Conservation (phyloP, 2,329 filamentous ascomycete genomes). For the Colletotrichum acutatum region DNA sequence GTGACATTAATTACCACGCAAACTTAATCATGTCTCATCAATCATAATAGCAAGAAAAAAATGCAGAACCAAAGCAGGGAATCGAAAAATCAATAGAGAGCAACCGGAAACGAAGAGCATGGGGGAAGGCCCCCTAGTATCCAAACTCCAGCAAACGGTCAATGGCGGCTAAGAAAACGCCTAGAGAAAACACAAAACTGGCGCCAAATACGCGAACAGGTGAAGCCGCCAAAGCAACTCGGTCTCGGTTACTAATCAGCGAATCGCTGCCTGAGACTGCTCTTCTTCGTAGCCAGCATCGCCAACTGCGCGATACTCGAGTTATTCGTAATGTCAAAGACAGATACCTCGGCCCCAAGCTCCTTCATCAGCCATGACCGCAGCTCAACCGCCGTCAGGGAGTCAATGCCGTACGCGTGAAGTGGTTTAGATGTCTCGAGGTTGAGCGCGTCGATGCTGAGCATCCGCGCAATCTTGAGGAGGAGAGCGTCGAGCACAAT, state of each 20-base stretch:
- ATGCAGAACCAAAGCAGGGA: neutral
- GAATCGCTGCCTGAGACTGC: slow-evolving; percentile 36
- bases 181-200: neutral
- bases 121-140: neutral
- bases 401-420: slow-evolving; percentile 41
- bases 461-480: slow-evolving; percentile 39
- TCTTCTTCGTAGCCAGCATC: slow-evolving; percentile 38
- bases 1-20: neutral
- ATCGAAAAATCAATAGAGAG: neutral
- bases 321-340: slow-evolving; percentile 56
- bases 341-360: slow-evolving; percentile 54
- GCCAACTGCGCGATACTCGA: slow-evolving; percentile 39
- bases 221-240: neutral
- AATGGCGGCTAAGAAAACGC: no score
- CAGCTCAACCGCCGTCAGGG: slow-evolving; percentile 46
- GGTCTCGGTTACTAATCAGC: neutral
- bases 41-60: neutral
- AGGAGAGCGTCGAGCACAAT: slow-evolving; percentile 40
- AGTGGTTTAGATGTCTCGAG: slow-evolving; percentile 38
- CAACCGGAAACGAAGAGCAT: neutral
- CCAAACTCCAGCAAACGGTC: no score
- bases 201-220: neutral
- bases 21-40: neutral
- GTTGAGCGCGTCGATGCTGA: slow-evolving; percentile 35
- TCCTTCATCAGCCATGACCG: slow-evolving; percentile 60